Conservation (phyloP, 257 asterid genomes). For the Solanum dulcamara region DNA sequence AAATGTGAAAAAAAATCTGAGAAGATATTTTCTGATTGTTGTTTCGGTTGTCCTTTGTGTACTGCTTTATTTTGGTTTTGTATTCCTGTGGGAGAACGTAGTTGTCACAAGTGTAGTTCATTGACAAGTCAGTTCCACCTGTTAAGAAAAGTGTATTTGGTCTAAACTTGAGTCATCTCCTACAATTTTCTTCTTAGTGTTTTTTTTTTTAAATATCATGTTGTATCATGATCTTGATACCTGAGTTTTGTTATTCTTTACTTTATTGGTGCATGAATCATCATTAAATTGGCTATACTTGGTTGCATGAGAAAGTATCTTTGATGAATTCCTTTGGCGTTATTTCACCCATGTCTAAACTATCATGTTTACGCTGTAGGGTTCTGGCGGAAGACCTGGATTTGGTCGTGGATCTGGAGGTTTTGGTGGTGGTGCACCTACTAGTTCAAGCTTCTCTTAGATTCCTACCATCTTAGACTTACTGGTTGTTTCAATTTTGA, state of each 20-base stretch:
- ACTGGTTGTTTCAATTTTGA: not conserved
- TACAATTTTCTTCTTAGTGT: not conserved
- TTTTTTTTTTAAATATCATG: not conserved
- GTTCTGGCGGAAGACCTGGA: slow-evolving; percentile 22
- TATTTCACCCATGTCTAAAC: not conserved
- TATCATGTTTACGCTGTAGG: not conserved
- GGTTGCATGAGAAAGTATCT: not conserved
- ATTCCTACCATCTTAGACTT: not conserved
- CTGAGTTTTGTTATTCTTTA: not conserved
- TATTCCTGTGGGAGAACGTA: not conserved
- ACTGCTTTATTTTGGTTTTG: not conserved
- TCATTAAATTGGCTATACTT: not conserved
- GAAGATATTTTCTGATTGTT: not conserved
- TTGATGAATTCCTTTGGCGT: not conserved
- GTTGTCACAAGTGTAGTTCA: not conserved
- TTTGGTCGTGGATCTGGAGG: slow-evolving; percentile 33
- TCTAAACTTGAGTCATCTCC: not conserved
- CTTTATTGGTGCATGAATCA: not conserved
- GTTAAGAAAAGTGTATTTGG: not conserved
- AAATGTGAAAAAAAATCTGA: too few species aligned
- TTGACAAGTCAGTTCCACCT: not conserved
- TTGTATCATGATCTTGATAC: not conserved
- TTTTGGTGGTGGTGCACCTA: slow-evolving; percentile 23
- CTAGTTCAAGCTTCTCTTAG: slow-evolving; percentile 27
- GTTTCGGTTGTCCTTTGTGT: not conserved